A percentile compares a stretch with the other conserved stretches of the same genome.
These are phyloP conservation scores for Cyberlindnera sargentensis DNA, from an alignment of 805 yeast species.

Conservation along the genomic window DNA sequence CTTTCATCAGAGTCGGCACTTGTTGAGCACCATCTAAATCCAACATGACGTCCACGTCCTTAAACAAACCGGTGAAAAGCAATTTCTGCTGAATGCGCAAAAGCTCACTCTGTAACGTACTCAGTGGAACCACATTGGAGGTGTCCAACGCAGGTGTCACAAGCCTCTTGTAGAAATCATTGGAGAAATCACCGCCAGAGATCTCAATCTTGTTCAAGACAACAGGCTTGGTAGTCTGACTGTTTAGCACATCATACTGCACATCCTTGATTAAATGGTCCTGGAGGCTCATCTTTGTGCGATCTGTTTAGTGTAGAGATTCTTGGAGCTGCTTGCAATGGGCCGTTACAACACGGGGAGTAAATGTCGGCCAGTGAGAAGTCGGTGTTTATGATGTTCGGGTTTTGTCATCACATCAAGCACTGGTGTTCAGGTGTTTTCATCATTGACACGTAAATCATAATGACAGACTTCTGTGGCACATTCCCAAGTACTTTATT, in stretches of 20 bases:
- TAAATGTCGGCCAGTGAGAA: no score
- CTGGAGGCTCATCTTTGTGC: neutral
- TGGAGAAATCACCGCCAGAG: slow-evolving; percentile 30
- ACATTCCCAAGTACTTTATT: no score
- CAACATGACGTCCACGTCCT: slow-evolving; percentile 31
- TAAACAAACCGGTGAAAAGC: slow-evolving; percentile 39
- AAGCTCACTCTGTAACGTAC: slow-evolving; percentile 31
- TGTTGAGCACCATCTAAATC: slow-evolving; percentile 28
- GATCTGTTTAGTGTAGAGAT: no score
- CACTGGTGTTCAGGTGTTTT: no score
- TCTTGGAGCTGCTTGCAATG: no score
- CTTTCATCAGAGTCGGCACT: slow-evolving; percentile 6
- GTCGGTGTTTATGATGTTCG: no score
- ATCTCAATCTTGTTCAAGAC: slow-evolving; percentile 13
- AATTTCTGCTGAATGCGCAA: slow-evolving; percentile 29
- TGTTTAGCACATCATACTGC: slow-evolving; percentile 6
- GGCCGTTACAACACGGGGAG: no score
- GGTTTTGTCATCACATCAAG: no score
- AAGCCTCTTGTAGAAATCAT: slow-evolving; percentile 38
- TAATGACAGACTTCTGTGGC: no score
- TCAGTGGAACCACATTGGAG: slow-evolving; percentile 27
- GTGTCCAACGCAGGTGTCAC: slow-evolving; percentile 37
- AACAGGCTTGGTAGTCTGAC: slow-evolving; percentile 18
- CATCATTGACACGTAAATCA: no score
- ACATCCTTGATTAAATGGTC: slow-evolving; percentile 1